Conservation (phyloP, 768 basidiomycete species). For the Hortiboletus flavorubellus region DNA sequence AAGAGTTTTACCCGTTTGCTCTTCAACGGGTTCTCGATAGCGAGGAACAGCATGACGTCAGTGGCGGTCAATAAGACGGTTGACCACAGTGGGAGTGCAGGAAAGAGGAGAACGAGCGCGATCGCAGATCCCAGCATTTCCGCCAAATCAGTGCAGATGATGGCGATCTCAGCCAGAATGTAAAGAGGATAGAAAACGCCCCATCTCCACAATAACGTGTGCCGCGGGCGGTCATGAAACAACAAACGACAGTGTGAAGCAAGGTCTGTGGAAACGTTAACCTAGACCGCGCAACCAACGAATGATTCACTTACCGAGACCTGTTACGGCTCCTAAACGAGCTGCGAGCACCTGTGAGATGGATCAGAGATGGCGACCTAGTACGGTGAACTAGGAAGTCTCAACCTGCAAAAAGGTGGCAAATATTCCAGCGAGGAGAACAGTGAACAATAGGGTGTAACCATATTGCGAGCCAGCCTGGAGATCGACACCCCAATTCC, state of each 20-base stretch:
- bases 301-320: slow-evolving; percentile 51
- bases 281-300: not conserved
- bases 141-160: slow-evolving; percentile 76
- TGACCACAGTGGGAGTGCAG: slow-evolving; percentile 63
- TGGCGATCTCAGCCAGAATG: slow-evolving; percentile 60
- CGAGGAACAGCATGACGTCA: slow-evolving; percentile 70
- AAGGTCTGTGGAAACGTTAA: slow-evolving; percentile 42
- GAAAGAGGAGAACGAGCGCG: slow-evolving; percentile 73
- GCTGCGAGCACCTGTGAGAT: slow-evolving; percentile 63
- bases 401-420: slow-evolving; percentile 76
- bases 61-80: slow-evolving; percentile 64
- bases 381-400: not conserved
- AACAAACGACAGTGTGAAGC: slow-evolving; percentile 62
- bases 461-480: slow-evolving; percentile 85
- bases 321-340: slow-evolving; percentile 79
- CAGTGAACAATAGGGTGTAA: slow-evolving; percentile 81
- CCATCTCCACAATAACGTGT: slow-evolving; percentile 56
- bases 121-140: slow-evolving; percentile 83
- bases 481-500: slow-evolving; percentile 90
- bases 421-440: slow-evolving; percentile 78
- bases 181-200: slow-evolving; percentile 65
- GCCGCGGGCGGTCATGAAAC: slow-evolving; percentile 59
- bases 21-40: slow-evolving; percentile 65
- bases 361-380: not conserved
- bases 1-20: slow-evolving; percentile 66